Conservation (phyloP, 2,329 filamentous ascomycete genomes). For the Ploettnerulaceae sp. region DNA sequence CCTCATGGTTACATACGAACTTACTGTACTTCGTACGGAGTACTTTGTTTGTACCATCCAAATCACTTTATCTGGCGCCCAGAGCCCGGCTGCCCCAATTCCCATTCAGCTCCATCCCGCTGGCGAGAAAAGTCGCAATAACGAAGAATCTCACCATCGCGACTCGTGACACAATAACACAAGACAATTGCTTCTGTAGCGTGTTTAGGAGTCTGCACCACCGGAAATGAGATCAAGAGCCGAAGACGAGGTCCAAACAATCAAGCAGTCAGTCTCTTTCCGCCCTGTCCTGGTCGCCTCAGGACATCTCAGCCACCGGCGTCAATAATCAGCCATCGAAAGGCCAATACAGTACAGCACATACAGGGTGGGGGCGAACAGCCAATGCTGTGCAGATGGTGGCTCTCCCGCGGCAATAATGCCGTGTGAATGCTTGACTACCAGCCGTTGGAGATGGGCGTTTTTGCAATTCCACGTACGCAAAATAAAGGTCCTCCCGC, state of each 20-base stretch:
- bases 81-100: too few relatives aligned
- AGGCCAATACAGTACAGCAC: too few relatives aligned
- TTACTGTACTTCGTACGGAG: too few relatives aligned
- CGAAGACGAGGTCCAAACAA: slow-evolving; percentile 1
- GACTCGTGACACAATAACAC: background rate
- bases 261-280: background rate
- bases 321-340: slow-evolving; percentile 25
- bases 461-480: slow-evolving; percentile 7
- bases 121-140: background rate
- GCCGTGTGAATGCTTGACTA: slow-evolving; percentile 22
- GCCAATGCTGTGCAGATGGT: slow-evolving; percentile 11
- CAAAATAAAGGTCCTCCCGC: background rate
- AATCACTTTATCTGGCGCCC: too few relatives aligned
- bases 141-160: background rate
- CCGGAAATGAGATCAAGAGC: slow-evolving; percentile 26
- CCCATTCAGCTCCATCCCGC: background rate
- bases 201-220: slow-evolving; percentile 20
- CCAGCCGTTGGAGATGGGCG: slow-evolving; percentile 16
- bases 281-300: background rate
- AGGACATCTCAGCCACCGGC: slow-evolving; percentile 23
- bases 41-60: too few relatives aligned
- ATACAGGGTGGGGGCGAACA: too few relatives aligned
- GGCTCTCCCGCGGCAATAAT: slow-evolving; percentile 25
- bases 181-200: slow-evolving; percentile 5
- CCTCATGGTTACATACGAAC: too few relatives aligned